phyloP scores from a whole-genome alignment of 2,329 filamentous ascomycete genomes.

The Xylariales sp. region DNA sequence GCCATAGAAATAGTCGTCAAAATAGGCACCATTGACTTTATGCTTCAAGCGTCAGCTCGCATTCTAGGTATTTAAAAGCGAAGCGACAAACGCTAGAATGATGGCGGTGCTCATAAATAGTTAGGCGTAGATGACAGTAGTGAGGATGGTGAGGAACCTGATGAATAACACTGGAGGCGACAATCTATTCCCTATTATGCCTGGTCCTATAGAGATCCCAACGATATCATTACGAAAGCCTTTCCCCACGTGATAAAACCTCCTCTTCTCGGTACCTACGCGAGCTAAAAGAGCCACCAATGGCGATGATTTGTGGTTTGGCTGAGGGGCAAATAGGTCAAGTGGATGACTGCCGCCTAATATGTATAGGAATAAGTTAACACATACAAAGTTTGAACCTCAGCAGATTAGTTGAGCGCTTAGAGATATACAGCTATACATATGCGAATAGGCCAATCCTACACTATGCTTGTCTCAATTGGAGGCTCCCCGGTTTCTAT shows the following conservation, averaged over 20 bases:
- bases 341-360: conserved; percentile 46
- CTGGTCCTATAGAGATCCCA: conserved; percentile 64
- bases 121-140: conserved; percentile 62
- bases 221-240: not conserved
- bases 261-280: not conserved
- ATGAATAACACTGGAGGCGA: conserved; percentile 69
- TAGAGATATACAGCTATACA: not conserved
- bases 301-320: conserved; percentile 5
- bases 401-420: conserved; percentile 1
- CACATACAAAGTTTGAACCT: not conserved
- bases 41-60: conserved; percentile 55
- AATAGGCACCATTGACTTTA: conserved; percentile 51
- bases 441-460: not conserved
- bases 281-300: not conserved
- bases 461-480: not conserved
- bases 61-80: conserved; percentile 65
- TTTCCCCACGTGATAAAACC: conserved; percentile 5
- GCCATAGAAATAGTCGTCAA: conserved; percentile 44
- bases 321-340: conserved; percentile 48
- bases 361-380: not conserved
- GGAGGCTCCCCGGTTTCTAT: not conserved
- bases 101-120: conserved; percentile 40
- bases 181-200: conserved; percentile 73
- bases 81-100: conserved; percentile 40
- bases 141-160: conserved; percentile 74